Percentiles rank a stretch among this genome's conserved stretches.
Evolutionary conservation across 768 basidiomycete genomes (phyloP).

Genomic region (Suillus discolor): DNA sequence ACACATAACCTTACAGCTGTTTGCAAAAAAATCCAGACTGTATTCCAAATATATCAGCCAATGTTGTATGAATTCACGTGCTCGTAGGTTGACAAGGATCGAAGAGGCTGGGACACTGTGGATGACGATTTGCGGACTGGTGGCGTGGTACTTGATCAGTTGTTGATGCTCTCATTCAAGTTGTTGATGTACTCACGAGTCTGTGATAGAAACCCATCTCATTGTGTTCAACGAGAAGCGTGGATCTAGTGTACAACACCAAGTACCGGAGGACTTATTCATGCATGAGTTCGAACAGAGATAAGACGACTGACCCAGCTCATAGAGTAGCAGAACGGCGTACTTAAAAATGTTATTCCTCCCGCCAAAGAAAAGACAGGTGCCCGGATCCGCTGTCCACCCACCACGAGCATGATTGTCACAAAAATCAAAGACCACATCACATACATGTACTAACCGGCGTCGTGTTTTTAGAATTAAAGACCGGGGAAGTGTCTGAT

Average conservation of each 20-base stretch:
- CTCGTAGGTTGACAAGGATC: conserved; percentile 6
- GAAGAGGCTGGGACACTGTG: conserved; percentile 1
- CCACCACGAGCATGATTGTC: background rate
- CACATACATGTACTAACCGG: background rate
- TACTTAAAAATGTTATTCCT: background rate
- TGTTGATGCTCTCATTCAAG: background rate
- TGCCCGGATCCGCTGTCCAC: background rate
- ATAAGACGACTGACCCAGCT: background rate
- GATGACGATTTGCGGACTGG: conserved; percentile 2
- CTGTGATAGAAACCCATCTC: background rate
- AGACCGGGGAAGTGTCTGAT: background rate
- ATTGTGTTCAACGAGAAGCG: background rate
- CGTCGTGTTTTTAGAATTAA: background rate
- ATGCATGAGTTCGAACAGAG: background rate
- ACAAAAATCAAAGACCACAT: background rate
- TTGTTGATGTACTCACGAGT: background rate
- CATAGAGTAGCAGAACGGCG: background rate
- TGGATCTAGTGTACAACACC: background rate
- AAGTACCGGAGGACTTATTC: background rate
- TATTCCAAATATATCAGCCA: background rate
- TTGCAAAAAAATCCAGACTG: too few species aligned
- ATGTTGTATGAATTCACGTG: background rate
- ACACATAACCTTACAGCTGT: too few species aligned
- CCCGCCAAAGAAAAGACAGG: background rate
- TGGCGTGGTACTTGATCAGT: background rate